Conservation (phyloP, 2,329 filamentous ascomycete species). For the Apiospora sp. region DNA sequence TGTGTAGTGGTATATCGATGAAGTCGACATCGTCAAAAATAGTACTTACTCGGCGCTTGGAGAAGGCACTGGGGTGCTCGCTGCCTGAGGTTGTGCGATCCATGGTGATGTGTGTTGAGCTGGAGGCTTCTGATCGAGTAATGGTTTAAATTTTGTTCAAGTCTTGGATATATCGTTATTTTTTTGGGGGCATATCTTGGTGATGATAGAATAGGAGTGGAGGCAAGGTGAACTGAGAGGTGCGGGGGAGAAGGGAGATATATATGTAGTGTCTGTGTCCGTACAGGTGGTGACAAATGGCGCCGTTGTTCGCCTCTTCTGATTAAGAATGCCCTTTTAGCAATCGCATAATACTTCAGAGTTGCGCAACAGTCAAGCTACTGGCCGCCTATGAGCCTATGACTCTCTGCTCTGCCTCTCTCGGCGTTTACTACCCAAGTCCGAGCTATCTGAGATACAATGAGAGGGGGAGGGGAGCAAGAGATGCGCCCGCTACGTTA, state of each 20-base stretch:
- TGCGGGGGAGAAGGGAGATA: background rate
- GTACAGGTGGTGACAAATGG: background rate
- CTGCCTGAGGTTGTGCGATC: constrained; percentile 26
- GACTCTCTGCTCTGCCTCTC: background rate
- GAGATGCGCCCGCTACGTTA: constrained; percentile 15
- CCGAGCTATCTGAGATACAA: background rate
- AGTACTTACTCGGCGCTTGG: constrained; percentile 26
- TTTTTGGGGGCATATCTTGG: background rate
- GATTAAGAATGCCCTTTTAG: background rate
- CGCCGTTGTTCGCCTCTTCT: background rate
- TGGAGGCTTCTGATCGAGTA: background rate
- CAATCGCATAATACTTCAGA: constrained; percentile 9
- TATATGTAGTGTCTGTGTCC: background rate
- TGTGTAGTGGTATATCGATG: background rate
- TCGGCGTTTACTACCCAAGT: constrained; percentile 4
- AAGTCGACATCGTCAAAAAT: background rate
- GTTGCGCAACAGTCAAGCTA: constrained; percentile 18
- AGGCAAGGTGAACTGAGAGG: no score
- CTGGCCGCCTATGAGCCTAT: constrained; percentile 9
- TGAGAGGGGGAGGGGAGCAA: background rate
- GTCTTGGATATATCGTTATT: background rate
- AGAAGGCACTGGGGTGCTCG: constrained; percentile 20
- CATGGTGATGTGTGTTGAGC: constrained; percentile 22
- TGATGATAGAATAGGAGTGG: no score
- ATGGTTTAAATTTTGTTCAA: background rate